These are phyloP conservation scores for Exophiala xenobiotica DNA, from an alignment of 2,329 filamentous ascomycete genomes.

Conservation along the genomic window DNA sequence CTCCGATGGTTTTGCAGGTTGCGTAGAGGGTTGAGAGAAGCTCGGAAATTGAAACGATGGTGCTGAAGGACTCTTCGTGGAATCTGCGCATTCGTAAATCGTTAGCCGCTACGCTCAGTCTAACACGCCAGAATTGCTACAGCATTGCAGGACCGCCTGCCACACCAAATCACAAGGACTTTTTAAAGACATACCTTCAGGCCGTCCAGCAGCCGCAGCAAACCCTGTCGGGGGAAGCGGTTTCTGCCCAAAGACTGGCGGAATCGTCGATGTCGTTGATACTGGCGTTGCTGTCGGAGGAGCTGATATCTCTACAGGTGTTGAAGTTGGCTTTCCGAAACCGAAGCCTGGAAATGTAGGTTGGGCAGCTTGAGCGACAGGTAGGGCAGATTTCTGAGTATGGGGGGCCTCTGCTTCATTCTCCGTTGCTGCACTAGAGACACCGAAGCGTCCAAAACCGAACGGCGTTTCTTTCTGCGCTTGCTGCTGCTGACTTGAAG, in stretches of 20 bases:
- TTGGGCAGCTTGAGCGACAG: neutral
- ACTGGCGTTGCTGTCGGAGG: neutral
- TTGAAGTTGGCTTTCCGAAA: slow-evolving; percentile 1
- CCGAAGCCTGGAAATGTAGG: slow-evolving; percentile 7
- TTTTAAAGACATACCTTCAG: slow-evolving; percentile 5
- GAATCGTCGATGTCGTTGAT: slow-evolving; percentile 1
- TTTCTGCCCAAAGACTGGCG: slow-evolving; percentile 2
- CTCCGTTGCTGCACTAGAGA: neutral
- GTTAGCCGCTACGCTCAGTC: no score
- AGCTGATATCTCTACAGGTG: neutral
- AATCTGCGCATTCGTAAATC: neutral
- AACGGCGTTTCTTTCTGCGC: neutral
- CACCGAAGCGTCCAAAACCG: slow-evolving; percentile 3
- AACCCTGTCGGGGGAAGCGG: neutral
- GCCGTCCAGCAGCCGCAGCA: neutral
- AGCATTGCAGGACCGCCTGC: no score
- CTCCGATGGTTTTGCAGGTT: neutral
- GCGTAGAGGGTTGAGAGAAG: neutral
- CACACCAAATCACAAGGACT: no score
- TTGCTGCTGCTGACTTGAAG: neutral
- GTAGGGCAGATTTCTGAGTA: neutral
- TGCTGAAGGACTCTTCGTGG: neutral
- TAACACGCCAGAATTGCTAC: no score
- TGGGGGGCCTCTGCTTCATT: neutral
- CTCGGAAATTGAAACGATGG: slow-evolving; percentile 1